Evolutionary conservation across 192 early-diverging fungal genomes (phyloP), one percentile per base, ranked within the genome.

Genomic region (Oehlia diaphana): DNA sequence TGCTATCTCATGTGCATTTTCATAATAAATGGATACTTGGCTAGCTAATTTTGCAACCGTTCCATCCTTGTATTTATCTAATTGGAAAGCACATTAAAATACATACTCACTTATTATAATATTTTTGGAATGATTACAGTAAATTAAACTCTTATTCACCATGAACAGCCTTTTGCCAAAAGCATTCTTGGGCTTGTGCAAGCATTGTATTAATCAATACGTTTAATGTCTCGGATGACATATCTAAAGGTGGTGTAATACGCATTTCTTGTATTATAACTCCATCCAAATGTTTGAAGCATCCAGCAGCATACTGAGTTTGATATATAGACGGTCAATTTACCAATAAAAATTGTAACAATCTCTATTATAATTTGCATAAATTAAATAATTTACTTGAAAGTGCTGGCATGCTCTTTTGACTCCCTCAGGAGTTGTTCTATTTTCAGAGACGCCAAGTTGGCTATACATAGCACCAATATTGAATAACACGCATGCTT

Each of bases 111-210:
- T n/a, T 33, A 35, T 65, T 6, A 26, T 26, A 49, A 12, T 35
- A 78, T 49, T 12, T 47, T 9, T 47, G 9, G 10, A 47, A 67
- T n/a, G n/a, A 62, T 19, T 37, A 21, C 39, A 23, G 9, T 13
- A n/a, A n/a, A 26, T 35, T 53, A 62, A 21, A 19, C 42, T 16
- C 35, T 23, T 62, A 79, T 82, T 82, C 68, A 84, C 86, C 86
- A 44, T 85, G 80, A 31, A 94, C 91, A 5, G 95, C 94, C 70
- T 96, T 93, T 58, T 92, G 91, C 94, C 95, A 96, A 35, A 93
- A 95, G 78, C 94, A 96, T 83, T 97, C 97, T 80, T 97, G 96
- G 33, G 97, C 97, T 81, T 97, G 97, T 12, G 94, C 95, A 3
- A 97, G 86, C 94, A 95, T 97, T n/a, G 94, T 81, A 76, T 91